Base-by-base conservation (phyloP, 306 rosid species). In the Acacia crassicarpa region DNA sequence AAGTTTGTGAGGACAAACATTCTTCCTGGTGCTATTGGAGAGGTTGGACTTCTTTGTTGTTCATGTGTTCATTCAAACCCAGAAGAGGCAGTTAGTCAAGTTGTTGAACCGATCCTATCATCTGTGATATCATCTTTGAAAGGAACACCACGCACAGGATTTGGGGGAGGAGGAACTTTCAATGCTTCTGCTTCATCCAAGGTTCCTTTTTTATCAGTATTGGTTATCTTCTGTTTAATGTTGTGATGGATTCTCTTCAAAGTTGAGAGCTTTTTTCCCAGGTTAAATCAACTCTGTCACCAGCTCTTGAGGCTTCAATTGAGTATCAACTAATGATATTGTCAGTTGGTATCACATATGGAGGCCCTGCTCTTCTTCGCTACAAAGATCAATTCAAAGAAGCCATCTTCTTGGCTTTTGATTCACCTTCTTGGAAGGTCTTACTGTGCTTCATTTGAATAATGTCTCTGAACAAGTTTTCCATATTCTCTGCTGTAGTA, bases 361-460 rank as follows among this genome's bases (percentile, higher is more conserved):
- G 97, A 76, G 98, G 98, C 82, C 89, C 89, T 23, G 88, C 93
- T 16, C 91, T 95, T 71, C 90, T 95, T 78, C 85, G 76, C 66
- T 90, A 86, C 87, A 92, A 90, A 89, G 97, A 92, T 84, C 92
- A 92, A 67, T 85, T 95, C 79, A 92, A 85, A 82, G 97, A 92
- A 81, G 91, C 87, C 40, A 83, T 95, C 74, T 61, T 87, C 84
- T 89, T 91, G 87, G 97, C 98, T 88, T 95, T 95, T 91, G 96
- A 95, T 79, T 89, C 98, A 46, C 97, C 97, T 48, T 95, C 99
- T 67, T 93, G 98, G 99, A 95, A 95, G 99, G 99, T 95, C 51
- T 76, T 79, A 48, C 80, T 77, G 33, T 83, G n/a, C 54, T 22
- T 9, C 80, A 33, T 49, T 75, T 84, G 83, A 81, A 58, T 68